Percentiles rank a stretch among this genome's conserved stretches.
Evolutionary conservation across 2,329 filamentous ascomycete species (phyloP).

Genomic region (Dactylellina drechsleri): DNA sequence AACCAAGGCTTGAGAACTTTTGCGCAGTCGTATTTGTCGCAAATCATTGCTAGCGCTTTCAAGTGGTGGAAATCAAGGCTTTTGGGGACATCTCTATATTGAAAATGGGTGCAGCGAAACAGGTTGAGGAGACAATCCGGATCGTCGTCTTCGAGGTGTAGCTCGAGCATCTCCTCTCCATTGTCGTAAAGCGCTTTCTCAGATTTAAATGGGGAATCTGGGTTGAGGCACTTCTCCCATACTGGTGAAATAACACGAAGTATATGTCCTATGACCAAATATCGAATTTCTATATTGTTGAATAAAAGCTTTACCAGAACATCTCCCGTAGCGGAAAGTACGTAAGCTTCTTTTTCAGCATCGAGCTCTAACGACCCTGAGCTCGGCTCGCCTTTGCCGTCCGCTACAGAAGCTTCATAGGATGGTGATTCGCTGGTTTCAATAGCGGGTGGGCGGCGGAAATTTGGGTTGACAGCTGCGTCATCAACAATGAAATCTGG

Average conservation of each 20-base stretch:
- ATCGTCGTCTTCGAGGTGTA: conserved; percentile 28
- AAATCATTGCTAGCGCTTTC: conserved; percentile 3
- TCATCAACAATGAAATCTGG: no score
- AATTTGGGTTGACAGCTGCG: no score
- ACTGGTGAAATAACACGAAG: conserved; percentile 22
- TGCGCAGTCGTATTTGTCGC: conserved; percentile 40
- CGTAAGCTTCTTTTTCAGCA: conserved; percentile 17
- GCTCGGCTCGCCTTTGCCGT: not conserved
- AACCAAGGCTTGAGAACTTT: conserved; percentile 23
- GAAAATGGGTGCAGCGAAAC: conserved; percentile 20
- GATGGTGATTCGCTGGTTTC: no score
- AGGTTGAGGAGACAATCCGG: conserved; percentile 16
- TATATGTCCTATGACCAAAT: conserved; percentile 17
- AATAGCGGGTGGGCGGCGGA: no score
- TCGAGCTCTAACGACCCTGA: not conserved
- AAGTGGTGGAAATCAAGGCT: conserved; percentile 1
- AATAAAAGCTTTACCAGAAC: conserved; percentile 19
- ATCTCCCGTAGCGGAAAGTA: conserved; percentile 13
- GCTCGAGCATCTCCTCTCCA: not conserved
- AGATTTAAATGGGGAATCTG: conserved; percentile 16
- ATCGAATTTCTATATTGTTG: conserved; percentile 1
- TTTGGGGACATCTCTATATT: not conserved
- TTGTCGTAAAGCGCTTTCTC: conserved; percentile 2
- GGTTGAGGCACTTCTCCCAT: conserved; percentile 27
- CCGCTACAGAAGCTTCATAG: no score